Evolutionary conservation across 2,329 filamentous ascomycete species (phyloP).

Genomic region (Epichloe festucae): DNA sequence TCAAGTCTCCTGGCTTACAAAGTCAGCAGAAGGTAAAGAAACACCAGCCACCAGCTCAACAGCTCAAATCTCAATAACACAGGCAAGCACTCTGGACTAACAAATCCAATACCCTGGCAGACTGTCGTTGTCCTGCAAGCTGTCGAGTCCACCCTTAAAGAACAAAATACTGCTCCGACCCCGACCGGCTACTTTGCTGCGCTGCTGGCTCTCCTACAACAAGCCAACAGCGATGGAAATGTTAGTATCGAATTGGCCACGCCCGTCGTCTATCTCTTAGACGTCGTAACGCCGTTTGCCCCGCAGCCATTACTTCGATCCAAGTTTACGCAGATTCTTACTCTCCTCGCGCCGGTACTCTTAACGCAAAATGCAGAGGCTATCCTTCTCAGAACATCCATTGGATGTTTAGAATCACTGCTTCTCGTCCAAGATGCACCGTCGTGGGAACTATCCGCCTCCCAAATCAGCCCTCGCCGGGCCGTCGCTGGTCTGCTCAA

Average conservation of each 20-base stretch:
- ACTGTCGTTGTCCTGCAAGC: constrained; percentile 78
- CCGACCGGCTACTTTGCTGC: constrained; percentile 92
- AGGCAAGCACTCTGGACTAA: background rate
- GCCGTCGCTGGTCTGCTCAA: constrained; percentile 78
- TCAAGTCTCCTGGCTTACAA: constrained; percentile 90
- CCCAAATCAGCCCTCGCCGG: constrained; percentile 71
- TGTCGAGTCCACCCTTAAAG: constrained; percentile 82
- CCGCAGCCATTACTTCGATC: constrained; percentile 78
- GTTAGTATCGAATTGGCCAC: constrained; percentile 72
- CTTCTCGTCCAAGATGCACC: constrained; percentile 76
- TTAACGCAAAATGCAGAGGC: constrained; percentile 73
- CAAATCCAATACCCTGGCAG: constrained; percentile 26
- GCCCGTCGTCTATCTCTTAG: constrained; percentile 88
- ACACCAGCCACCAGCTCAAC: background rate
- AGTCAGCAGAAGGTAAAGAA: constrained; percentile 80
- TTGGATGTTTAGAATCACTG: constrained; percentile 87
- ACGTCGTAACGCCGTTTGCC: constrained; percentile 75
- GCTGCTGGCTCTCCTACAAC: constrained; percentile 74
- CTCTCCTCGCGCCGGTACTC: constrained; percentile 71
- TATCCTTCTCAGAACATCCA: constrained; percentile 71
- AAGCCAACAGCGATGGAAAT: constrained; percentile 55
- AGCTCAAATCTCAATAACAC: background rate
- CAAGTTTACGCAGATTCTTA: constrained; percentile 90
- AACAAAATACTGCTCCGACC: constrained; percentile 71
- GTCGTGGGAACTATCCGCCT: constrained; percentile 77